These are phyloP conservation scores for Termitomyces sp. DNA, from an alignment of 768 basidiomycete species.

Conservation along the genomic window DNA sequence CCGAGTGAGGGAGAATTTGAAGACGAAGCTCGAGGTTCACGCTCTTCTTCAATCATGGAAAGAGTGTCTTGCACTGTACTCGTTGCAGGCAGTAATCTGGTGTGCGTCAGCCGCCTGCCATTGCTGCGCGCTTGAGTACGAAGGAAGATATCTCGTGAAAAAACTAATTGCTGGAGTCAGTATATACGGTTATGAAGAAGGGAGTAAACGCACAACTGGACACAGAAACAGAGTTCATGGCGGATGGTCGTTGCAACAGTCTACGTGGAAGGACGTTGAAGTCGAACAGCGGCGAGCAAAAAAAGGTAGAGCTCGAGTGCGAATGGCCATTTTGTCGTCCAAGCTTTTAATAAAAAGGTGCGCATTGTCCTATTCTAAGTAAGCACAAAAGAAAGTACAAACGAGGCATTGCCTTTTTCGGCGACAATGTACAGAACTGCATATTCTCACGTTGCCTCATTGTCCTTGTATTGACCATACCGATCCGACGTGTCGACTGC, in stretches of 20 bases:
- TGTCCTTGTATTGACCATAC: background rate
- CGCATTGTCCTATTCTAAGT: conserved; percentile 11
- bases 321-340: conserved; percentile 12
- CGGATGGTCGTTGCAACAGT: conserved; percentile 16
- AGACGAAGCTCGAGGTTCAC: conserved; percentile 17
- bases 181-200: background rate
- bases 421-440: conserved; percentile 14
- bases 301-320: conserved; percentile 2
- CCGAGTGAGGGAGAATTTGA: conserved; percentile 11
- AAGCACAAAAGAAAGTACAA: conserved; percentile 21
- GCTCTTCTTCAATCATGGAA: conserved; percentile 30
- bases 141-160: conserved; percentile 26
- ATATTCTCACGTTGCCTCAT: conserved; percentile 8
- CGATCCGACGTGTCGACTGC: background rate
- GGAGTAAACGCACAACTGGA: conserved; percentile 22
- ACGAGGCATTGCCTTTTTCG: conserved; percentile 20
- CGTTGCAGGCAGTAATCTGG: conserved; percentile 11
- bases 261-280: conserved; percentile 9
- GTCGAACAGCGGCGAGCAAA: conserved; percentile 8
- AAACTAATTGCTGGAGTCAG: conserved; percentile 17
- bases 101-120: conserved; percentile 10
- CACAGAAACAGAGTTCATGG: conserved; percentile 21
- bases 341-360: conserved; percentile 8
- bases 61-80: conserved; percentile 16
- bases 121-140: conserved; percentile 24